Evolutionary conservation across 805 yeast species (phyloP).

Genomic region (Scheffersomyces ergatensis): DNA sequence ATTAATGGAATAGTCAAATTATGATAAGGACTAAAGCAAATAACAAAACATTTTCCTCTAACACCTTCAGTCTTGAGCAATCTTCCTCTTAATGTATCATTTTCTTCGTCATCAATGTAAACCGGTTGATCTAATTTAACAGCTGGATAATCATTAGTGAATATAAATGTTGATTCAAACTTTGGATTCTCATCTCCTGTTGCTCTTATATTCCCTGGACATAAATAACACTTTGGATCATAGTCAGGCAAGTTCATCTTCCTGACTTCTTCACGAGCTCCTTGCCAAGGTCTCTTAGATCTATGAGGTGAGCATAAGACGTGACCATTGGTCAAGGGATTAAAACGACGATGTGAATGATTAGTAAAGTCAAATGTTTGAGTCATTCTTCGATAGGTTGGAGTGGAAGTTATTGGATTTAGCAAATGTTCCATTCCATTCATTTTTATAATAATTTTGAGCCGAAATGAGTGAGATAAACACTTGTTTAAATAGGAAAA

Average conservation of each 20-base stretch:
- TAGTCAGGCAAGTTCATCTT: constrained; percentile 47
- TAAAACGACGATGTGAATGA: constrained; percentile 66
- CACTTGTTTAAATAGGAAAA: neutral
- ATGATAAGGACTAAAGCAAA: constrained; percentile 72
- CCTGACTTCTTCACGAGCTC: constrained; percentile 56
- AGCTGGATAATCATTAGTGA: constrained; percentile 71
- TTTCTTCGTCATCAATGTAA: constrained; percentile 19
- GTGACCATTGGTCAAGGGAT: constrained; percentile 68
- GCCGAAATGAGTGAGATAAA: neutral
- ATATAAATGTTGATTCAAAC: constrained; percentile 56
- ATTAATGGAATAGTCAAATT: constrained; percentile 64
- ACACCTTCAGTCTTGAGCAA: constrained; percentile 58
- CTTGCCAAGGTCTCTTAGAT: constrained; percentile 80
- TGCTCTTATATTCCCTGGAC: constrained; percentile 70
- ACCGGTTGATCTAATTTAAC: constrained; percentile 58
- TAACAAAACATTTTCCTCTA: constrained; percentile 66
- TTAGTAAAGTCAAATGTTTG: constrained; percentile 47
- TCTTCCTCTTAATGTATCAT: constrained; percentile 30
- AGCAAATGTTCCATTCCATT: constrained; percentile 15
- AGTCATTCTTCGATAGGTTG: constrained; percentile 16
- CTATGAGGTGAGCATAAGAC: constrained; percentile 75
- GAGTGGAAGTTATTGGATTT: constrained; percentile 19
- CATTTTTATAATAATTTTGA: no score
- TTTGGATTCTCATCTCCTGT: constrained; percentile 58
- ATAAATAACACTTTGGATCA: constrained; percentile 66